Conservation (phyloP, 306 rosid species). For the Urtica urens region DNA sequence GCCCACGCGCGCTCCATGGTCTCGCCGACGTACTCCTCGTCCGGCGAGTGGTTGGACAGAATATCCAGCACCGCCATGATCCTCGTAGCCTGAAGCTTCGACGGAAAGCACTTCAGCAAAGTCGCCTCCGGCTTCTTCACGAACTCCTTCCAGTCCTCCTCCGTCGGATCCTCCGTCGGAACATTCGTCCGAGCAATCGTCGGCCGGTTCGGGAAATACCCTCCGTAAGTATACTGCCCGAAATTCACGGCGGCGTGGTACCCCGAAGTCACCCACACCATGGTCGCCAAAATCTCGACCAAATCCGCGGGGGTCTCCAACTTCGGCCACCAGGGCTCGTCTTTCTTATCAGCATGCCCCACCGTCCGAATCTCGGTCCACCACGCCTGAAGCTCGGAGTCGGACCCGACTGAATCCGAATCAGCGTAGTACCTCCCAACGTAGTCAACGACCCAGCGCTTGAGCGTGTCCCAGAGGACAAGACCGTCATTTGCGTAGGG, state of each 20-base stretch:
- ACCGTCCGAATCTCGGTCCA: constrained; percentile 57
- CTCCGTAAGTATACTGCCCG: constrained; percentile 51
- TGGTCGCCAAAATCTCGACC: constrained; percentile 34
- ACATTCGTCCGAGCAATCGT: constrained; percentile 50
- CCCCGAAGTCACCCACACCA: constrained; percentile 60
- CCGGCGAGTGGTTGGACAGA: constrained; percentile 65
- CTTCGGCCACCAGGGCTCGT: constrained; percentile 76
- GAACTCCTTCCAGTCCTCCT: constrained; percentile 31
- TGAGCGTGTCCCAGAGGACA: constrained; percentile 48
- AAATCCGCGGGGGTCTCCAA: constrained; percentile 45
- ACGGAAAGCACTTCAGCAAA: constrained; percentile 49
- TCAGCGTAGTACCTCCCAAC: constrained; percentile 42
- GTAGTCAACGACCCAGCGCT: constrained; percentile 52
- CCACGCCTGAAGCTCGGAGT: constrained; percentile 69
- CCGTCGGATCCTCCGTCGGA: constrained; percentile 47
- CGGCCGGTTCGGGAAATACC: constrained; percentile 65
- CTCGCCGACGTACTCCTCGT: constrained; percentile 29
- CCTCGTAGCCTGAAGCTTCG: constrained; percentile 54
- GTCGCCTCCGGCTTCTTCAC: constrained; percentile 35
- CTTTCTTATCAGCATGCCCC: constrained; percentile 68
- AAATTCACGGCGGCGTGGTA: constrained; percentile 80
- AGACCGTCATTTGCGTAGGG: constrained; percentile 71
- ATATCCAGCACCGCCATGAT: constrained; percentile 55
- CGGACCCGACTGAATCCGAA: constrained; percentile 25
- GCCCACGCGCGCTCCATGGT: constrained; percentile 22